phyloP scores from a whole-genome alignment of 345 rosid genomes.

The Rhizophora mangle region DNA sequence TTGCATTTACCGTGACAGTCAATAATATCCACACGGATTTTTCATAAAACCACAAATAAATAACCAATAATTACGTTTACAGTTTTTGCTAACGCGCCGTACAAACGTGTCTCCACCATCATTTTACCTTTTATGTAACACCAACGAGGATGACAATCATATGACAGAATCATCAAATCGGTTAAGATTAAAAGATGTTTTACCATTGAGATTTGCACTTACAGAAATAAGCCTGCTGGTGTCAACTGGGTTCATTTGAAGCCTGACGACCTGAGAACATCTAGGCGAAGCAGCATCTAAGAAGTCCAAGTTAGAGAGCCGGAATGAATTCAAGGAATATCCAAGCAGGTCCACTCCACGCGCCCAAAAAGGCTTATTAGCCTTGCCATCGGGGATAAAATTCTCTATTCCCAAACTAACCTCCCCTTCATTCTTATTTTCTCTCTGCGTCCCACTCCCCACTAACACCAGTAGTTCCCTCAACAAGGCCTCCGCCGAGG shows the following conservation, averaged over 20 bases:
- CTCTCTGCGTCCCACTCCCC: constrained; percentile 19
- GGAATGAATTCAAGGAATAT: constrained; percentile 71
- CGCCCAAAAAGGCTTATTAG: constrained; percentile 71
- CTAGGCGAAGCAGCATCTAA: constrained; percentile 43
- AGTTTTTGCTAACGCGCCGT: no score
- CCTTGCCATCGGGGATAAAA: constrained; percentile 64
- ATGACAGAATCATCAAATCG: no score
- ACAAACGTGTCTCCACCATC: no score
- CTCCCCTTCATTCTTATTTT: constrained; percentile 20
- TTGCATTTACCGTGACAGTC: no score
- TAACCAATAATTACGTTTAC: no score
- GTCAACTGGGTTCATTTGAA: constrained; percentile 44
- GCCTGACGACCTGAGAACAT: constrained; percentile 51
- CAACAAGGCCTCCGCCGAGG: constrained; percentile 57
- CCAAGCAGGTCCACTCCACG: constrained; percentile 92
- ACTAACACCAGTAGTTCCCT: constrained; percentile 44
- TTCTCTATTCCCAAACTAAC: constrained; percentile 64
- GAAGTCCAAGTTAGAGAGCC: constrained; percentile 59
- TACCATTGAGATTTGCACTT: constrained; percentile 15
- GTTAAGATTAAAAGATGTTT: no score
- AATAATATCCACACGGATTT: no score
- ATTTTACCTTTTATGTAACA: no score
- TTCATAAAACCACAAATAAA: no score
- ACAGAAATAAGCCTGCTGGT: constrained; percentile 57
- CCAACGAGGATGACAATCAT: no score